These are phyloP conservation scores for Rhodotorula taiwanensis DNA, from an alignment of 768 basidiomycete genomes.

Conservation along the genomic window DNA sequence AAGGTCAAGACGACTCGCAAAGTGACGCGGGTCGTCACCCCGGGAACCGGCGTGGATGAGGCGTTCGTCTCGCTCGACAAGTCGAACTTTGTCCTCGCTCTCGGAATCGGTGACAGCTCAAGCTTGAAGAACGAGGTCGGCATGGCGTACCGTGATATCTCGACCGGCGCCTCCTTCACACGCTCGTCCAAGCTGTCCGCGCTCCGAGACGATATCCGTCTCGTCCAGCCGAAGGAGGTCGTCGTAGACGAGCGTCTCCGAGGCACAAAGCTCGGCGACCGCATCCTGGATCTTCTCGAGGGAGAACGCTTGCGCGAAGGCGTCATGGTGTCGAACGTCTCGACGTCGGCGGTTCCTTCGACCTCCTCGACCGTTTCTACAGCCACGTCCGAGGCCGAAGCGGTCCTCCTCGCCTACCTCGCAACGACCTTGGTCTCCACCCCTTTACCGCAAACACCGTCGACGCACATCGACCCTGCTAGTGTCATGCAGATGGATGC, in stretches of 20 bases:
- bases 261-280: background rate
- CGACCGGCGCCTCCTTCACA: slow-evolving; percentile 87
- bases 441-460: slow-evolving; percentile 12
- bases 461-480: slow-evolving; percentile 55
- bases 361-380: background rate
- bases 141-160: slow-evolving; percentile 89
- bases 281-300: slow-evolving; percentile 11
- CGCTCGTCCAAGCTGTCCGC: slow-evolving; percentile 54
- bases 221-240: slow-evolving; percentile 74
- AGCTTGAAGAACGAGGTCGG: slow-evolving; percentile 46
- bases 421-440: slow-evolving; percentile 15
- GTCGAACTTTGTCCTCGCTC: slow-evolving; percentile 29
- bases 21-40: slow-evolving; percentile 29
- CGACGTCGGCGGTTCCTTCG: slow-evolving; percentile 21
- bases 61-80: slow-evolving; percentile 35
- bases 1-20: background rate
- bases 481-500: slow-evolving; percentile 81
- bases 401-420: slow-evolving; percentile 29
- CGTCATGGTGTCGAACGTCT: slow-evolving; percentile 13
- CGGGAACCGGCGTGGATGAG: slow-evolving; percentile 52
- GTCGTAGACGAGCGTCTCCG: slow-evolving; percentile 45
- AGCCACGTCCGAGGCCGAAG: slow-evolving; percentile 8
- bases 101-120: slow-evolving; percentile 21
- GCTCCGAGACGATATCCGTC: slow-evolving; percentile 71
- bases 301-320: slow-evolving; percentile 21